phyloP scores from a whole-genome alignment of 208 protist genomes.

The Leishmania lainsoni region DNA sequence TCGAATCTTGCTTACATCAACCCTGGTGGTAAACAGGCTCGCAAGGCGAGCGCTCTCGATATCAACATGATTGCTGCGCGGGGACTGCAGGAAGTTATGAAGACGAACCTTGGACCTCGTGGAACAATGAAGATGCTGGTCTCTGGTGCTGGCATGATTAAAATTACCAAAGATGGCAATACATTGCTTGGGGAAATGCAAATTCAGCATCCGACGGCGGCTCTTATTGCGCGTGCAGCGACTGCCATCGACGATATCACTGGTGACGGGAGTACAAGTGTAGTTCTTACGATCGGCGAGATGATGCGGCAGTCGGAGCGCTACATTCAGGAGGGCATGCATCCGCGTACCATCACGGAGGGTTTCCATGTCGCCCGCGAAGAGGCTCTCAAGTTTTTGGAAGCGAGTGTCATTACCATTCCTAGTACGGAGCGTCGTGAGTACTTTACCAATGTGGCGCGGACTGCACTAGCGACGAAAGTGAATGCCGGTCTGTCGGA shows the following conservation, averaged over 20 bases:
- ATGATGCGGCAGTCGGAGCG: conserved; percentile 98
- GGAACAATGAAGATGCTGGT: conserved; percentile 99
- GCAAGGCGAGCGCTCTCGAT: conserved; percentile 90
- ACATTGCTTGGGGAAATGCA: conserved; percentile 99
- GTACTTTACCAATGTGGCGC: conserved; percentile 95
- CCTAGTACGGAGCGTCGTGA: conserved; percentile 82
- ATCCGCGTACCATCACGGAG: conserved; percentile 98
- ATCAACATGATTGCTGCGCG: conserved; percentile 99
- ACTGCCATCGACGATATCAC: conserved; percentile 99
- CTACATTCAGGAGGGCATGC: conserved; percentile 98
- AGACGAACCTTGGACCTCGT: conserved; percentile 99
- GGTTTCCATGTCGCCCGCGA: conserved; percentile 97
- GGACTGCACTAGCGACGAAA: conserved; percentile 97
- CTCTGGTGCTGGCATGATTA: conserved; percentile 98
- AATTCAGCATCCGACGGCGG: conserved; percentile 99
- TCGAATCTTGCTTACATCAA: conserved; percentile 92
- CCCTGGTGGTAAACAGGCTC: conserved; percentile 83
- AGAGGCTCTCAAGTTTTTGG: conserved; percentile 92
- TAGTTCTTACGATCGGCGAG: conserved; percentile 99
- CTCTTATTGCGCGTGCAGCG: conserved; percentile 98
- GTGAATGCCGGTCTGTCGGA: conserved; percentile 71
- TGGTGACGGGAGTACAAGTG: conserved; percentile 99
- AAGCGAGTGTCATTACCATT: conserved; percentile 72
- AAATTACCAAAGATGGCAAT: conserved; percentile 99
- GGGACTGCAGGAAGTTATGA: conserved; percentile 98